Evolutionary conservation across 2,329 filamentous ascomycete species (phyloP).

Genomic region (Verticillium klebahnii): DNA sequence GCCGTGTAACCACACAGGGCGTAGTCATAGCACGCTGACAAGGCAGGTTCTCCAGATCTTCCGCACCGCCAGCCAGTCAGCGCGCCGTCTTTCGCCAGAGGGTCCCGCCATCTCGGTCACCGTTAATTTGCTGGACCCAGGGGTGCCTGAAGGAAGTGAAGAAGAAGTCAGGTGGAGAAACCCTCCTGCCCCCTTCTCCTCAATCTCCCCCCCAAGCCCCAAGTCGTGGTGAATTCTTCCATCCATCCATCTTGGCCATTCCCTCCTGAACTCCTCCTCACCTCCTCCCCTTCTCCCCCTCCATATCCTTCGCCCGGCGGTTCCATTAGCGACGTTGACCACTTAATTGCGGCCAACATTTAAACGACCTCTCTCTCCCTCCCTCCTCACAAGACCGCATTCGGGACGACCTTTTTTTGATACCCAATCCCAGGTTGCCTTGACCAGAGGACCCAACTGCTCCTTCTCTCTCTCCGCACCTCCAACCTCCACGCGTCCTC

Average conservation of each 20-base stretch:
- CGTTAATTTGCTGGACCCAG: neutral
- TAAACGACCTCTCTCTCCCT: neutral
- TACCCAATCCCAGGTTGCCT: neutral
- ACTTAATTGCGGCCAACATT: neutral
- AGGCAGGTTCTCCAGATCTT: neutral
- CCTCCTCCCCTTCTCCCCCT: neutral
- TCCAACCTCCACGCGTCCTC: neutral
- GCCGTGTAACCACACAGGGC: neutral
- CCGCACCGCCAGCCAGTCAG: neutral
- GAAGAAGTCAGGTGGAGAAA: constrained; percentile 3
- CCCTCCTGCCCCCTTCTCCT: constrained; percentile 1
- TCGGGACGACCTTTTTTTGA: neutral
- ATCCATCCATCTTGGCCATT: neutral
- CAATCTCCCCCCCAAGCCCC: constrained; percentile 2
- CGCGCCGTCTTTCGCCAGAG: neutral
- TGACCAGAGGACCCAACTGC: neutral
- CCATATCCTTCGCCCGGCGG: neutral
- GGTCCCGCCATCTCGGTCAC: constrained; percentile 2
- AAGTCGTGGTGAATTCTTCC: neutral
- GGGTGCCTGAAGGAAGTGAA: neutral
- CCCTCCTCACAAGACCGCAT: neutral
- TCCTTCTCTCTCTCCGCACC: neutral
- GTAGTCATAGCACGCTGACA: neutral
- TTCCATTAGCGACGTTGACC: neutral
- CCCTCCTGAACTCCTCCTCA: neutral